Conservation (phyloP, 768 basidiomycete species). For the Calocera cornea region DNA sequence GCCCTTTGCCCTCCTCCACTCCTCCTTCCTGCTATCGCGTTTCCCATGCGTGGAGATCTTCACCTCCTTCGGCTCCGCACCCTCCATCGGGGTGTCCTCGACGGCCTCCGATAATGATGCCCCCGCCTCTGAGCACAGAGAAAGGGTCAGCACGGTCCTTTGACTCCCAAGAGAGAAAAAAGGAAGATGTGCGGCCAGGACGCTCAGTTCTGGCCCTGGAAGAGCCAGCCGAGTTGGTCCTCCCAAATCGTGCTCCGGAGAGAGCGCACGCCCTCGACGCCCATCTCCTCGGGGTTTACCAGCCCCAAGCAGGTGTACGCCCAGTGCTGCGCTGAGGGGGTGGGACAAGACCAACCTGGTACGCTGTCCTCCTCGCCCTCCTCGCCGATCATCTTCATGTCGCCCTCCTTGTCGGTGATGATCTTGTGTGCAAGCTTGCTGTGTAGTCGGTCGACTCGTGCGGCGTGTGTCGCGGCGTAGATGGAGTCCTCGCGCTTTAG, state of each 20-base stretch:
- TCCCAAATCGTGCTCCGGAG: neutral
- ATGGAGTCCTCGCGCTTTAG: conserved; percentile 54
- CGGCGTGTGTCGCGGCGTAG: conserved; percentile 66
- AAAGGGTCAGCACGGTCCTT: conserved; percentile 17
- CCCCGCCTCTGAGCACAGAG: conserved; percentile 4
- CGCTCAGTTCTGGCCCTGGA: neutral
- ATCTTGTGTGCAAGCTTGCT: conserved; percentile 43
- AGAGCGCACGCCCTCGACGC: conserved; percentile 12
- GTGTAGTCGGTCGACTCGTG: conserved; percentile 58
- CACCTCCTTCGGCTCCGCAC: conserved; percentile 19
- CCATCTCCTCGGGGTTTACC: conserved; percentile 45
- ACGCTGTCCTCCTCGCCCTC: conserved; percentile 24
- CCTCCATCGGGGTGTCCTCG: conserved; percentile 46
- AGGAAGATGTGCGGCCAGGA: conserved; percentile 10
- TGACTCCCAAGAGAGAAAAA: conserved; percentile 10
- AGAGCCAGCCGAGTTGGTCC: neutral
- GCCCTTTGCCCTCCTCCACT: conserved; percentile 75
- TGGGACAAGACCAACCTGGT: neutral
- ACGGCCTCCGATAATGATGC: conserved; percentile 9
- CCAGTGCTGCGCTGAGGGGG: conserved; percentile 46
- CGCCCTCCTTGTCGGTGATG: conserved; percentile 28
- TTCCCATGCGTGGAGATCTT: conserved; percentile 72
- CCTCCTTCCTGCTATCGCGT: conserved; percentile 59
- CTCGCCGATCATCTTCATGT: conserved; percentile 13
- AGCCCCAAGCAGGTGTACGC: conserved; percentile 44